Percentiles rank a stretch among this genome's conserved stretches.
These are phyloP conservation scores for Ustilago tritici DNA, from an alignment of 1,284 basidiomycete genomes.

Conservation along the genomic window DNA sequence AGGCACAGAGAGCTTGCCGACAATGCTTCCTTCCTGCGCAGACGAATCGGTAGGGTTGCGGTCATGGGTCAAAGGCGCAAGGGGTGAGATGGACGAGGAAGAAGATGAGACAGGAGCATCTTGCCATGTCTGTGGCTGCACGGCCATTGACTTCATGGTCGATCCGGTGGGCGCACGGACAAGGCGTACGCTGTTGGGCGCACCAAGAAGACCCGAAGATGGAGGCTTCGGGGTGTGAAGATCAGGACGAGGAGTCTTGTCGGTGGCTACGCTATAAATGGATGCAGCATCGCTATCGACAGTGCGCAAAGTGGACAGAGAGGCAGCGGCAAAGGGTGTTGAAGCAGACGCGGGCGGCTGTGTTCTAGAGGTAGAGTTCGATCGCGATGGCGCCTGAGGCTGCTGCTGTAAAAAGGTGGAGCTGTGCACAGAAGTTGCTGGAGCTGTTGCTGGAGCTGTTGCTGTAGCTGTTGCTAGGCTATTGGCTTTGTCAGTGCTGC, in stretches of 20 bases:
- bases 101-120: conserved; percentile 8
- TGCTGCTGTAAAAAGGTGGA: conserved; percentile 2
- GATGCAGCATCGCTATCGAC: conserved; percentile 25
- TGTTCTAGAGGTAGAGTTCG: background rate
- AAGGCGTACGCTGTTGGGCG: conserved; percentile 17
- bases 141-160: conserved; percentile 49
- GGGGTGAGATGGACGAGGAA: conserved; percentile 11
- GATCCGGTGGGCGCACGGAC: conserved; percentile 39
- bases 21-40: conserved; percentile 37
- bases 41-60: conserved; percentile 32
- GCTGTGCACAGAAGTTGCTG: background rate
- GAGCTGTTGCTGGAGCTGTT: background rate
- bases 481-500: background rate
- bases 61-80: conserved; percentile 15
- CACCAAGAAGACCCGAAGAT: conserved; percentile 1
- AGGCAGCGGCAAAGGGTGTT: conserved; percentile 5
- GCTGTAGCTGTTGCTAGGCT: background rate
- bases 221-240: conserved; percentile 5
- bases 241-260: conserved; percentile 26
- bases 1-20: conserved; percentile 42
- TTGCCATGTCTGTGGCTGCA: conserved; percentile 41
- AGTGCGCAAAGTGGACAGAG: background rate
- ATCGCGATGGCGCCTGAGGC: conserved; percentile 15
- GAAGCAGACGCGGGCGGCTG: background rate
- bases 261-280: conserved; percentile 28